Conservation (phyloP, 1,284 basidiomycete genomes). For the Gomphus bonarii region DNA sequence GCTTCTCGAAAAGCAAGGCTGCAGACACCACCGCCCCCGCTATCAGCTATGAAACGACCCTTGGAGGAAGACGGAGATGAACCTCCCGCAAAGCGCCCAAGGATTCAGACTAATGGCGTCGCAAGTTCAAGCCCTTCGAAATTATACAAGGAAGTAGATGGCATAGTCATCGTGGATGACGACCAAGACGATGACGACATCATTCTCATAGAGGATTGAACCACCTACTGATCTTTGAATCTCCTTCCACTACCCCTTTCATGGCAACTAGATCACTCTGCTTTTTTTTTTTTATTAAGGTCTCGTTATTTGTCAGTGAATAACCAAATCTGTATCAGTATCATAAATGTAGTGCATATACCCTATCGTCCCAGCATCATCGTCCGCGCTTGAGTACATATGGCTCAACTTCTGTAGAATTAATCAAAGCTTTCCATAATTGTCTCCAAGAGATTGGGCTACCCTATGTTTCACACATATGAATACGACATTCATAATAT, state of each 20-base stretch:
- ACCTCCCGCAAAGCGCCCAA: slow-evolving; percentile 41
- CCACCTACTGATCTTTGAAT: background rate
- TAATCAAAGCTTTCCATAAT: slow-evolving; percentile 55
- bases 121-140: slow-evolving; percentile 44
- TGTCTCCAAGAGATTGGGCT: slow-evolving; percentile 67
- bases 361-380: background rate
- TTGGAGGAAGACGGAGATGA: slow-evolving; percentile 47
- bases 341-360: background rate
- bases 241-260: background rate
- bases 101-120: background rate
- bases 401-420: slow-evolving; percentile 37
- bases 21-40: slow-evolving; percentile 31
- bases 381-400: slow-evolving; percentile 34
- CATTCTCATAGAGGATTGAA: slow-evolving; percentile 33
- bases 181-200: slow-evolving; percentile 49
- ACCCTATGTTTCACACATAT: slow-evolving; percentile 32
- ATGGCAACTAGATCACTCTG: background rate
- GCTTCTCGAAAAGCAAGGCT: slow-evolving; percentile 37
- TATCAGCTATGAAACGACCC: slow-evolving; percentile 39
- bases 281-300: background rate
- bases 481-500: background rate
- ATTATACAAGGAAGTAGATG: slow-evolving; percentile 57
- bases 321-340: background rate
- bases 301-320: background rate
- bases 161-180: slow-evolving; percentile 43